Percentiles rank a stretch among this genome's conserved stretches.
These are phyloP conservation scores for Ceraceosorus guamensis DNA, from an alignment of 1,284 basidiomycete genomes.

Conservation along the genomic window DNA sequence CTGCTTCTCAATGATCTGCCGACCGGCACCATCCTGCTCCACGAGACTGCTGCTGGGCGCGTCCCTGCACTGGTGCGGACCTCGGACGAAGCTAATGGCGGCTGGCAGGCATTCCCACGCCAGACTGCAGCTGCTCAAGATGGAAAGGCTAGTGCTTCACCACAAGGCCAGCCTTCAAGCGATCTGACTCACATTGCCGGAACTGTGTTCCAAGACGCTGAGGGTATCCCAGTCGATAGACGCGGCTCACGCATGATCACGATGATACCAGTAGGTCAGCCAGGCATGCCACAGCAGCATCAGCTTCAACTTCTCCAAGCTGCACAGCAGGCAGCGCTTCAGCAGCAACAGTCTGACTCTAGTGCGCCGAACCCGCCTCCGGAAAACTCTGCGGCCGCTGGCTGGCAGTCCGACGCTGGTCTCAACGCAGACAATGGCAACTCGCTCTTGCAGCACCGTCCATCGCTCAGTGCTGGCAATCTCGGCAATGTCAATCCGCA, in stretches of 20 bases:
- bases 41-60: constrained; percentile 49
- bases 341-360: too few relatives aligned
- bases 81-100: constrained; percentile 23
- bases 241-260: constrained; percentile 28
- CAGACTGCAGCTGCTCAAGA: constrained; percentile 52
- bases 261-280: constrained; percentile 20
- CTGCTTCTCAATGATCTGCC: constrained; percentile 60
- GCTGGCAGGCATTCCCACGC: constrained; percentile 30
- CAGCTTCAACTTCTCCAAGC: neutral
- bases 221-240: constrained; percentile 25
- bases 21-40: constrained; percentile 59
- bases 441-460: neutral
- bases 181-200: constrained; percentile 38
- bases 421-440: neutral
- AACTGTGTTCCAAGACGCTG: constrained; percentile 26
- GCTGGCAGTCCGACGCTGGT: neutral
- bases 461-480: neutral
- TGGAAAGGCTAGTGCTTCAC: constrained; percentile 53
- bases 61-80: constrained; percentile 27
- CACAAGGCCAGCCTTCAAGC: constrained; percentile 48
- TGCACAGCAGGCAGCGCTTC: neutral
- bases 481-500: constrained; percentile 27
- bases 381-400: neutral
- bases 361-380: neutral
- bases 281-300: constrained; percentile 3